A percentile compares a stretch with the other conserved stretches of the same genome.
These are phyloP conservation scores for Stachybotrys echinatus DNA, from an alignment of 2,329 filamentous ascomycete genomes.

Conservation along the genomic window DNA sequence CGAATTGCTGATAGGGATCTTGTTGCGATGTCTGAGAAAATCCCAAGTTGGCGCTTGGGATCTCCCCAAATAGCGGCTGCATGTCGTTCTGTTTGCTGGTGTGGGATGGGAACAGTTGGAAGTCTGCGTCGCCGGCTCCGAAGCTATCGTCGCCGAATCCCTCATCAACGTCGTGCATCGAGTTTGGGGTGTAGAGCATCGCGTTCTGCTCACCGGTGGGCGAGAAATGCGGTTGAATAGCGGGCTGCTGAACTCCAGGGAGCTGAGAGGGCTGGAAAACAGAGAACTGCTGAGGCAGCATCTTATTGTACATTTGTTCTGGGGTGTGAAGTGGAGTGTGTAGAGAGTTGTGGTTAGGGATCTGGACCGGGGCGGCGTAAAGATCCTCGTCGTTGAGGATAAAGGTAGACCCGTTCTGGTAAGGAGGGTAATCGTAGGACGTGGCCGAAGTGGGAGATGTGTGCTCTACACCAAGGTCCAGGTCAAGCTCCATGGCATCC, in stretches of 20 bases:
- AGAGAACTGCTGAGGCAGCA: constrained; percentile 34
- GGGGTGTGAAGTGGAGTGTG: constrained; percentile 19
- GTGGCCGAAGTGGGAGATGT: constrained; percentile 31
- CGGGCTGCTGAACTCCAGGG: constrained; percentile 13
- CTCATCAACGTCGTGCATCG: constrained; percentile 58
- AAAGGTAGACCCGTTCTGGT: constrained; percentile 57
- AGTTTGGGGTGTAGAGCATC: constrained; percentile 64
- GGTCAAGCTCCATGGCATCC: constrained; percentile 29
- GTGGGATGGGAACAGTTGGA: constrained; percentile 52
- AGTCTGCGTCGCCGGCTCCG: constrained; percentile 50
- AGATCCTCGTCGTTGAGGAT: constrained; percentile 57
- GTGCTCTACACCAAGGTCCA: constrained; percentile 34
- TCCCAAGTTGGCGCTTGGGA: constrained; percentile 44
- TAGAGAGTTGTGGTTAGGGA: constrained; percentile 40
- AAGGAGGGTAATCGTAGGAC: constrained; percentile 48
- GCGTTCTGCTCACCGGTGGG: constrained; percentile 62
- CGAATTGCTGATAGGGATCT: constrained; percentile 40
- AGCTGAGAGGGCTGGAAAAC: constrained; percentile 19
- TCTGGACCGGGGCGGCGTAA: constrained; percentile 51
- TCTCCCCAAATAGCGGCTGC: constrained; percentile 43
- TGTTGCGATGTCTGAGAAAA: constrained; percentile 49
- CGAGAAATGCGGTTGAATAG: constrained; percentile 52
- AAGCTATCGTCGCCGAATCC: constrained; percentile 50
- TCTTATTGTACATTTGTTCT: constrained; percentile 37
- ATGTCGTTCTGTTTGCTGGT: constrained; percentile 34